Base-by-base conservation (phyloP, 495 filamentous ascomycete genomes). In the Aspergillus campestris region DNA sequence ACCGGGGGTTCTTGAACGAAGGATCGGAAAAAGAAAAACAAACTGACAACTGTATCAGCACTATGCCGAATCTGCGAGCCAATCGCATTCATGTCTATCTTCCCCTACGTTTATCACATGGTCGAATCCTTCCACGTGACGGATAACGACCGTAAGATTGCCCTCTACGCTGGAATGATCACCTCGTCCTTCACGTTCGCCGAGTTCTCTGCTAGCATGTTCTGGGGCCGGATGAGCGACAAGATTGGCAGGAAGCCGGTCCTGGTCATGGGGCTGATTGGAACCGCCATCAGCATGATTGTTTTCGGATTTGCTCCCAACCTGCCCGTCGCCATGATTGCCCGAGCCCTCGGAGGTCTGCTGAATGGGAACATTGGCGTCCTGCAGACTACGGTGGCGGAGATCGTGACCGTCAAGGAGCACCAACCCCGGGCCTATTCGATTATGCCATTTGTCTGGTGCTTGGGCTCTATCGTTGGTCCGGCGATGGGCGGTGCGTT, bases 31-130 rank as follows among this genome's bases (percentile, higher is more conserved):
- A 24, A 24, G 18, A 24, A 24, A 24, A 24, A 24, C 18, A 24
- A 24, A 58, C 69, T 78, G 55, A 78, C 65, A 51, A 45, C 37
- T 45, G 33, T 40, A 40, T 55, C 52, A 97, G 92, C 90, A 31
- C 65, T 95, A 51, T 94, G 88, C 60, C 82, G 92, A 54, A 94
- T 99, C 65, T 95, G 88, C 73, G 92, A 99, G 65, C 92, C 92
- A 38, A 95, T 99, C 63, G 94, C 92, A 8, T 97, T 99, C 75
- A 97, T 95, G 86, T 95, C 89, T 40, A 95, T 99, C 53, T 97
- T 99, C 59, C 94, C 92, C 3, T 99, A 99, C 60, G 89, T 91
- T 58, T 99, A 95, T 69, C 92, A 83, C 70, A 99, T 99, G 92
- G 86, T 97, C 38, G 74, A 86, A 53, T 87, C 86, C 31, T 99